These are phyloP conservation scores for Teratosphaeria viscida DNA, from an alignment of 2,329 filamentous ascomycete genomes.

Conservation along the genomic window DNA sequence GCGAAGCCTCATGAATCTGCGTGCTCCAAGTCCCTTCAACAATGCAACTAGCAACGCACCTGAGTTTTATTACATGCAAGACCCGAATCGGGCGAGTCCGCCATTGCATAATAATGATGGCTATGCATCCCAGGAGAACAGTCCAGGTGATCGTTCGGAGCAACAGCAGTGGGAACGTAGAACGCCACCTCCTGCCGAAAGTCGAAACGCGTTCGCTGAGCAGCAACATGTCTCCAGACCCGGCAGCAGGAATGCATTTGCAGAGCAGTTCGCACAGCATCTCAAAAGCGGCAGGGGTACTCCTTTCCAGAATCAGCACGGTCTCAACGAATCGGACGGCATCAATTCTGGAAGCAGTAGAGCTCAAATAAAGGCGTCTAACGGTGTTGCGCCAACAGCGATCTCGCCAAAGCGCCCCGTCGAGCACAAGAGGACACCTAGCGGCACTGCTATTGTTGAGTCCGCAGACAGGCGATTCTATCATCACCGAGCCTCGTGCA, in stretches of 20 bases:
- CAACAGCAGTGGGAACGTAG: constrained; percentile 7
- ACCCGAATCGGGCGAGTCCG: constrained; percentile 10
- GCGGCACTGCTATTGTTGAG: constrained; percentile 14
- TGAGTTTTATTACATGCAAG: constrained; percentile 19
- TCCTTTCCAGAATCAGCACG: constrained; percentile 5
- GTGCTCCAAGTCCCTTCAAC: constrained; percentile 64
- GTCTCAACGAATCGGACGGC: background rate
- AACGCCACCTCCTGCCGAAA: constrained; percentile 4
- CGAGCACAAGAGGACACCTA: constrained; percentile 17
- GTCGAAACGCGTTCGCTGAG: constrained; percentile 12
- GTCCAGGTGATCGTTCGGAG: constrained; percentile 2
- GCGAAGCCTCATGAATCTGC: constrained; percentile 63
- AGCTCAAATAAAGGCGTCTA: background rate
- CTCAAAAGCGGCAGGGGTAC: background rate
- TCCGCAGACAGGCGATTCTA: constrained; percentile 17
- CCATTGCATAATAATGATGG: constrained; percentile 11
- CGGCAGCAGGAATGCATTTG: background rate
- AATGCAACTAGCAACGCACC: constrained; percentile 40
- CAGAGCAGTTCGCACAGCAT: background rate
- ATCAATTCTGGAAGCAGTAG: background rate
- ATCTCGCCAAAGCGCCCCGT: background rate
- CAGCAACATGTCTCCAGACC: background rate
- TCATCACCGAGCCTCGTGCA: constrained; percentile 11
- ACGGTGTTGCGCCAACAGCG: background rate
- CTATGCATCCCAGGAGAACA: constrained; percentile 9